Conservation (phyloP, 2,329 filamentous ascomycete species). For the Neonectria sp. region DNA sequence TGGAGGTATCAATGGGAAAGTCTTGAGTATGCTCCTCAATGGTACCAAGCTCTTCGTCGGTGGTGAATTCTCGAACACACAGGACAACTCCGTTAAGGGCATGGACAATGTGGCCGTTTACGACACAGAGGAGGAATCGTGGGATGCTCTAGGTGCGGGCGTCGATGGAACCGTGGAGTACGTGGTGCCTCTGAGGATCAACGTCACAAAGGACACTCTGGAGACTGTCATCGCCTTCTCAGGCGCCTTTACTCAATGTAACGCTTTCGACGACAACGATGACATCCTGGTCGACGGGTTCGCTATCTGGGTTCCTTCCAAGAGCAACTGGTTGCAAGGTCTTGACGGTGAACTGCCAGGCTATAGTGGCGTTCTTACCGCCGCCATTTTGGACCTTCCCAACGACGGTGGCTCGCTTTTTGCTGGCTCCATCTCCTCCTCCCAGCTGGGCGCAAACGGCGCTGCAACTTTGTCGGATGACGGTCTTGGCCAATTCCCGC, state of each 20-base stretch:
- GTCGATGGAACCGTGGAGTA: constrained; percentile 84
- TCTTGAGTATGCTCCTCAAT: constrained; percentile 80
- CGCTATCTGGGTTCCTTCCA: constrained; percentile 92
- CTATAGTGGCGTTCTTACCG: constrained; percentile 80
- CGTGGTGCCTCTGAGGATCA: constrained; percentile 84
- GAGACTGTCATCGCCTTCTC: constrained; percentile 86
- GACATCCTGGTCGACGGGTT: constrained; percentile 80
- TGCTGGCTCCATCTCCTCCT: constrained; percentile 86
- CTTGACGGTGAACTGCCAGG: constrained; percentile 75
- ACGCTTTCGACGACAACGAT: constrained; percentile 75
- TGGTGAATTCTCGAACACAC: constrained; percentile 86
- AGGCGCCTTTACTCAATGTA: constrained; percentile 83
- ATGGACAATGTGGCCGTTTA: constrained; percentile 85
- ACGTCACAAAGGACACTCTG: constrained; percentile 77
- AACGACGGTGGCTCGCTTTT: constrained; percentile 77
- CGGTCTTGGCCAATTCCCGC: constrained; percentile 69
- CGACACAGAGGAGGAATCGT: constrained; percentile 76
- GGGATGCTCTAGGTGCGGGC: constrained; percentile 86
- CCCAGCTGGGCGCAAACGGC: constrained; percentile 80
- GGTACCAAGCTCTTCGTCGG: constrained; percentile 82
- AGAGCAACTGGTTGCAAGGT: constrained; percentile 89
- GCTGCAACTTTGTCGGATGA: constrained; percentile 75
- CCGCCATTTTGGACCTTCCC: constrained; percentile 76
- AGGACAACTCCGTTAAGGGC: constrained; percentile 71
- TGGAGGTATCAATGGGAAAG: constrained; percentile 84